A percentile compares a stretch with the other conserved stretches of the same genome.
phyloP scores from a whole-genome alignment of 768 basidiomycete genomes.

The Collybia sp. region DNA sequence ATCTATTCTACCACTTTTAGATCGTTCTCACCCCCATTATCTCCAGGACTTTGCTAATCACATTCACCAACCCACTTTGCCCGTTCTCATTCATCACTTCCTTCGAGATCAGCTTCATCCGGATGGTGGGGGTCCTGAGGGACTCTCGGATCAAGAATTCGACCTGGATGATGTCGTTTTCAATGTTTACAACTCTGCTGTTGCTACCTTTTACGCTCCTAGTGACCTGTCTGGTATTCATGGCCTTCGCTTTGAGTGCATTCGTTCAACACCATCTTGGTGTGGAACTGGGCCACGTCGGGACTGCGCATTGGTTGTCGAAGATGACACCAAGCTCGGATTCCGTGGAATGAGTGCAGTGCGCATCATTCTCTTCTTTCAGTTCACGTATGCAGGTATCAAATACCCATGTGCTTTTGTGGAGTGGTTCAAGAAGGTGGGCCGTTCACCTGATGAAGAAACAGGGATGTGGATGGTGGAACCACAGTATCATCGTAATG shows the following conservation, averaged over 20 bases:
- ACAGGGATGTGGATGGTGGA: constrained; percentile 23
- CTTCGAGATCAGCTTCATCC: background rate
- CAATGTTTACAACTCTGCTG: constrained; percentile 20
- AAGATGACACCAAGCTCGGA: constrained; percentile 6
- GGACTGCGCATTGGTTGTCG: constrained; percentile 19
- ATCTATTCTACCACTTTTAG: background rate
- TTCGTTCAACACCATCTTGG: constrained; percentile 18
- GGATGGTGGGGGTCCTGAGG: background rate
- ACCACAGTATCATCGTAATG: constrained; percentile 2
- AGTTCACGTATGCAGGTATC: constrained; percentile 8
- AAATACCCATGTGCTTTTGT: constrained; percentile 25
- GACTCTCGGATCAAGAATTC: constrained; percentile 2
- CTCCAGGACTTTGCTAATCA: constrained; percentile 7
- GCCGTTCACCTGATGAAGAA: constrained; percentile 14
- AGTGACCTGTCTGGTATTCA: constrained; percentile 20
- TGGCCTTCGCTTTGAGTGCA: constrained; percentile 21
- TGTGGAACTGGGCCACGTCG: constrained; percentile 8
- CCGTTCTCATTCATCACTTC: background rate
- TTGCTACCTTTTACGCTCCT: constrained; percentile 17
- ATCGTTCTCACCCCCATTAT: constrained; percentile 4
- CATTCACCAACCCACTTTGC: constrained; percentile 10
- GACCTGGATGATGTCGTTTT: constrained; percentile 6
- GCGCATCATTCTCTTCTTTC: constrained; percentile 22
- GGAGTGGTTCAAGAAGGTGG: constrained; percentile 19
- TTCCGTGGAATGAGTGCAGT: constrained; percentile 21